A percentile compares a stretch with the other conserved stretches of the same genome.
Evolutionary conservation across 2,329 filamentous ascomycete genomes (phyloP).

Genomic region (Sphaerulina populicola): DNA sequence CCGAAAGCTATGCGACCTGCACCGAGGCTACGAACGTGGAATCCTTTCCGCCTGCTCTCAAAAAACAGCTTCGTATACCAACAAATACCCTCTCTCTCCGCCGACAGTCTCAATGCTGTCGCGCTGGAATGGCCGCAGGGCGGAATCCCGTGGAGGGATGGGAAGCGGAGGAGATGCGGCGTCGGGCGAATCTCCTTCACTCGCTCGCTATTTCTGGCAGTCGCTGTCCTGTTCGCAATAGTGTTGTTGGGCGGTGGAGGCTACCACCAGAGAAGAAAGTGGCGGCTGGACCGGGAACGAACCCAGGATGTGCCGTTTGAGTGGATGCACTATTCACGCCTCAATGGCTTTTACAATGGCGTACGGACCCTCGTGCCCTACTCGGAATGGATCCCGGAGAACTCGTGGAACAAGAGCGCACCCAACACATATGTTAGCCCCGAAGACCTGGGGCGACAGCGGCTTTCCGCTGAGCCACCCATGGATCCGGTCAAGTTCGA

Average conservation of each 20-base stretch:
- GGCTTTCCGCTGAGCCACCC: conserved; percentile 23
- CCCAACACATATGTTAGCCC: conserved; percentile 20
- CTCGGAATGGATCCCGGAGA: conserved; percentile 39
- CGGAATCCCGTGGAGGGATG: conserved; percentile 32
- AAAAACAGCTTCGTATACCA: conserved; percentile 41
- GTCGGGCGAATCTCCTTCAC: conserved; percentile 34
- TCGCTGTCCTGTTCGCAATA: conserved; percentile 35
- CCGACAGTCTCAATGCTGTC: conserved; percentile 33
- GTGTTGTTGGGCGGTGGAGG: conserved; percentile 38
- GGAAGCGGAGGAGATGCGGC: conserved; percentile 17
- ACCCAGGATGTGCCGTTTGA: conserved; percentile 34
- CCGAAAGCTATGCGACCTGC: conserved; percentile 21
- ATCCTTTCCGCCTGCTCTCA: conserved; percentile 39
- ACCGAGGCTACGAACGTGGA: conserved; percentile 35
- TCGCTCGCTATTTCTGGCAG: conserved; percentile 36
- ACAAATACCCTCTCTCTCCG: conserved; percentile 32
- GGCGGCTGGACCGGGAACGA: conserved; percentile 18
- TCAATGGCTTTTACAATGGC: conserved; percentile 44
- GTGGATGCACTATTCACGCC: conserved; percentile 40
- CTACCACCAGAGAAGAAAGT: conserved; percentile 25
- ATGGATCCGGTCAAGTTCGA: conserved; percentile 37
- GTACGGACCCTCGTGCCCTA: conserved; percentile 40
- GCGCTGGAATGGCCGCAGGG: conserved; percentile 24
- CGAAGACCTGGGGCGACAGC: conserved; percentile 26
- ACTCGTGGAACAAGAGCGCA: conserved; percentile 37